Evolutionary conservation across 768 basidiomycete genomes (phyloP).

Genomic region (Amanita brunnescens): DNA sequence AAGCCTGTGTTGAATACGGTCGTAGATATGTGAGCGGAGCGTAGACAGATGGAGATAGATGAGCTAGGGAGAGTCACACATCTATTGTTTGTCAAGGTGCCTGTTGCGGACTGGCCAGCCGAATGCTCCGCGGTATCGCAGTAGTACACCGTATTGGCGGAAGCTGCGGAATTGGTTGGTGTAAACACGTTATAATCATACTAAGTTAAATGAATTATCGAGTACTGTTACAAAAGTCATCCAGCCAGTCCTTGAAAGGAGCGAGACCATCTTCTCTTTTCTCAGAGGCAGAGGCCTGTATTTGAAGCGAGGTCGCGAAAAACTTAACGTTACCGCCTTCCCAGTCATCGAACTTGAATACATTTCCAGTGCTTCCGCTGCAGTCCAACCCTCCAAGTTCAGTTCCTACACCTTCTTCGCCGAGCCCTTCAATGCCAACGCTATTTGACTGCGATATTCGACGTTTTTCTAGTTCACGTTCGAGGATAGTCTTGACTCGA

Average conservation of each 20-base stretch:
- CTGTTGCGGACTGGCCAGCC: too few species aligned
- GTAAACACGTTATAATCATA: neutral
- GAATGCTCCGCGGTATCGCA: too few species aligned
- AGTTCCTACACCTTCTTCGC: slow-evolving; percentile 53
- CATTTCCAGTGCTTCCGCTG: slow-evolving; percentile 37
- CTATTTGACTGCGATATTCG: slow-evolving; percentile 53
- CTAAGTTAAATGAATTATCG: neutral
- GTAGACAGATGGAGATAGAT: too few species aligned
- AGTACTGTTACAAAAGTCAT: slow-evolving; percentile 20
- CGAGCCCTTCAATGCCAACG: slow-evolving; percentile 65
- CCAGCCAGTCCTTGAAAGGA: slow-evolving; percentile 40
- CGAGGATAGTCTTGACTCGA: slow-evolving; percentile 69
- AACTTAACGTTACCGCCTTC: slow-evolving; percentile 76
- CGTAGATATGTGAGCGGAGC: too few species aligned
- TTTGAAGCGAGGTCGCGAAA: slow-evolving; percentile 45
- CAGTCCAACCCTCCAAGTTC: slow-evolving; percentile 75
- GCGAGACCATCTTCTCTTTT: slow-evolving; percentile 31
- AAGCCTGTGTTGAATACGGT: too few species aligned
- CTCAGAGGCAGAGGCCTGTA: slow-evolving; percentile 11
- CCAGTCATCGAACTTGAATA: slow-evolving; percentile 74
- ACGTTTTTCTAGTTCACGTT: slow-evolving; percentile 79
- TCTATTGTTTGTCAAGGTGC: too few species aligned
- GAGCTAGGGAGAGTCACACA: too few species aligned
- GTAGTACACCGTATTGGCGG: too few species aligned
- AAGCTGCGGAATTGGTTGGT: too few species aligned